phyloP scores from a whole-genome alignment of 257 asterid species.

The Solanum pinnatisectum region DNA sequence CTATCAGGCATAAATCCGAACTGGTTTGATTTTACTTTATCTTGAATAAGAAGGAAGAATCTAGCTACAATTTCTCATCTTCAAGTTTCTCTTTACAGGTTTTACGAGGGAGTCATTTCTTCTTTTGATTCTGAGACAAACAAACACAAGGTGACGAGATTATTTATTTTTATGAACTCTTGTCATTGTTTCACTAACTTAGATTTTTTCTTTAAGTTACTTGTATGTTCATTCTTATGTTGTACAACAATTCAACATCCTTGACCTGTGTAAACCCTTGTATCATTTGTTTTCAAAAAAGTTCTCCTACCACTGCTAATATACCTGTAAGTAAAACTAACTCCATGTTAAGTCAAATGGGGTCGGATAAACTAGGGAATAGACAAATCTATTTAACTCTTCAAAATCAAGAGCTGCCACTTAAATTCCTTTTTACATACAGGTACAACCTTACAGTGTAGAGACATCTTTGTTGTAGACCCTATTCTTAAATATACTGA shows the following conservation, averaged over 20 bases:
- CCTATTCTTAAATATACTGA: not conserved
- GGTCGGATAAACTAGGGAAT: not conserved
- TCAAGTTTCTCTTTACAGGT: slow-evolving; percentile 29
- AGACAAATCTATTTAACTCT: not conserved
- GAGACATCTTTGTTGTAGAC: not conserved
- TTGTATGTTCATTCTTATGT: not conserved
- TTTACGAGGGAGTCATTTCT: slow-evolving; percentile 32
- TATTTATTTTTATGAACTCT: not conserved
- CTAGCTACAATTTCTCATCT: slow-evolving; percentile 1
- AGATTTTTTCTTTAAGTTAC: not conserved
- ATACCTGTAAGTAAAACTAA: not conserved
- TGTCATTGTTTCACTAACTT: not conserved
- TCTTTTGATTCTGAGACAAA: slow-evolving; percentile 37
- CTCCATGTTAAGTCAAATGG: not conserved
- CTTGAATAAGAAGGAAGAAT: not conserved
- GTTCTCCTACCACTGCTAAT: not conserved
- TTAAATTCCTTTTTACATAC: not conserved
- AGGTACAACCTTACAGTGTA: not conserved
- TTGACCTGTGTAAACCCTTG: not conserved
- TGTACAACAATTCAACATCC: not conserved
- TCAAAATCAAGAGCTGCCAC: not conserved
- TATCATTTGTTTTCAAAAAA: not conserved
- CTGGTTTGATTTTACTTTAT: not conserved
- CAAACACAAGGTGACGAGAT: slow-evolving; percentile 33
- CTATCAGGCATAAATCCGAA: not conserved